Evolutionary conservation across 306 rosid species (phyloP).

Genomic region (Vigna unguiculata): DNA sequence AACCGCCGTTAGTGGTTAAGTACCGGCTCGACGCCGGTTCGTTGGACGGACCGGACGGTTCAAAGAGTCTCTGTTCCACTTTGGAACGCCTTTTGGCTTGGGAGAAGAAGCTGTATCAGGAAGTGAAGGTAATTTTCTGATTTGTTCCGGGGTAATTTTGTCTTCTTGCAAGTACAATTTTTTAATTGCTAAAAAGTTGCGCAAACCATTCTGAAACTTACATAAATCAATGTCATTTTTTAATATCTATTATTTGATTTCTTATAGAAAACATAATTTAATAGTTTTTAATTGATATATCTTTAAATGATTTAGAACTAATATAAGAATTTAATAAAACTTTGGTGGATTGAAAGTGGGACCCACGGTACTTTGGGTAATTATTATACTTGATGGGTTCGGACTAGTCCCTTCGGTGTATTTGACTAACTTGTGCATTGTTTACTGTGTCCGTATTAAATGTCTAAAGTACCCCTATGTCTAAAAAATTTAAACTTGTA

Average conservation of each 20-base stretch:
- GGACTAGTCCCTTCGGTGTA: slow-evolving; percentile 40
- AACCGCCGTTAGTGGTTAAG: slow-evolving; percentile 88
- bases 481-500: no score
- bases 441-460: slow-evolving; percentile 8
- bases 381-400: slow-evolving; percentile 36
- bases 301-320: no score
- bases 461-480: slow-evolving; percentile 38
- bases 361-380: neutral
- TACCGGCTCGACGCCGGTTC: slow-evolving; percentile 77
- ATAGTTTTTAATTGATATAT: no score
- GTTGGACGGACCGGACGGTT: slow-evolving; percentile 66
- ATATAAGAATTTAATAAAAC: no score
- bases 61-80: slow-evolving; percentile 82
- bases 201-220: no score
- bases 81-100: slow-evolving; percentile 91
- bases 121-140: slow-evolving; percentile 70
- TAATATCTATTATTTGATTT: no score
- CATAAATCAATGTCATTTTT: no score
- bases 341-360: slow-evolving; percentile 1
- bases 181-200: no score
- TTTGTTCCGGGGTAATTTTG: neutral
- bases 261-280: no score
- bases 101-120: slow-evolving; percentile 91
- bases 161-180: no score
- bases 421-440: slow-evolving; percentile 23